Evolutionary conservation across 768 basidiomycete species (phyloP), one percentile per base, ranked within the genome.

Genomic region (Phaeolepiota aurea): DNA sequence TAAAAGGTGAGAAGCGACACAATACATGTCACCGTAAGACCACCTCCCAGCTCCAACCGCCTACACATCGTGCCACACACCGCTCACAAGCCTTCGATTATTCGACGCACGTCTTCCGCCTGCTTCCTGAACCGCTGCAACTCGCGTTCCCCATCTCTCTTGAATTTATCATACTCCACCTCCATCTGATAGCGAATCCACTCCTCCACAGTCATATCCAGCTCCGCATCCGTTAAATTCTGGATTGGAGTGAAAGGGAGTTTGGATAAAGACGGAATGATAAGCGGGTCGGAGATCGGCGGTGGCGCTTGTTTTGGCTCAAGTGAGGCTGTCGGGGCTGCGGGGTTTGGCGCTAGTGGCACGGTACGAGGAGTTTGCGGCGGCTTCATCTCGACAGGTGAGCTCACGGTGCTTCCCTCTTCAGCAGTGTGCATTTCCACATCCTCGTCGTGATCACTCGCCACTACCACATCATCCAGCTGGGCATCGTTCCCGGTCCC

Each of bases 121-220:
- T 49, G 55, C 45, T 58, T 59, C 52, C 60, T 65, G 43, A 69
- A 68, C 49, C 62, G 54, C 40, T 55, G 56, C 45, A 71, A 42
- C 48, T 69, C 67, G 40, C 66, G 51, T 48, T 69, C 66, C n/a
- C 69, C 67, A 42, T 71, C 69, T 39, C 69, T 51, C 37, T 59
- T 59, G 41, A 71, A 66, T 43, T 69, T 74, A 47, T 81, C 77
- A 48, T 75, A 78, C 58, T 87, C 72, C 34, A 75, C 58, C 47
- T 69, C 70, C 56, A 87, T 83, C 61, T 90, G 87, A 48, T 77
- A 74, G 41, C 81, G 69, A 43, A 90, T 79, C 76, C 86, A 86
- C 52, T 91, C 77, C 52, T 91, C 88, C 36, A 92, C 71, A 0
- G 87, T 84, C 84, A 91, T 82, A 14, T 68, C 61, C 44, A 80